Conservation (phyloP, 345 rosid genomes). For the Lepidium sativum region DNA sequence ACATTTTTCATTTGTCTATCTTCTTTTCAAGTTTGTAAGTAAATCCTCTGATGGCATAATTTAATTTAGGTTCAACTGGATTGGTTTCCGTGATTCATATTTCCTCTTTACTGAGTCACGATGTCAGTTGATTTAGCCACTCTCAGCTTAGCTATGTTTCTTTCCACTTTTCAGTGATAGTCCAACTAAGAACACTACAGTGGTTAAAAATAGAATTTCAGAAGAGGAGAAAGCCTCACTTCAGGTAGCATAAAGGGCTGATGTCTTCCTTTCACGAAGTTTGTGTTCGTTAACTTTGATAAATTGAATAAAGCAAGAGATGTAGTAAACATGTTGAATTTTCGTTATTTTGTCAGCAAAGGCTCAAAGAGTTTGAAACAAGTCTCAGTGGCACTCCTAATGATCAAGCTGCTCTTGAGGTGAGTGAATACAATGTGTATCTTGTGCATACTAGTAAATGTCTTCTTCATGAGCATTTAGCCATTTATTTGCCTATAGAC, state of each 20-base stretch:
- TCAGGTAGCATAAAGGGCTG: constrained; percentile 38
- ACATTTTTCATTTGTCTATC: not conserved
- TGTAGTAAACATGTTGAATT: not conserved
- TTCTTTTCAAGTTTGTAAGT: not conserved
- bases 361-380: constrained; percentile 69
- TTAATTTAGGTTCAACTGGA: not conserved
- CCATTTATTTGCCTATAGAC: not conserved
- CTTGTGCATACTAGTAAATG: too few species aligned
- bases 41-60: not conserved
- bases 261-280: not conserved
- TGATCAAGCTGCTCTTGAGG: constrained; percentile 77
- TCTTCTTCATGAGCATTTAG: constrained; percentile 5
- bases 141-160: constrained; percentile 2
- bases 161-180: constrained; percentile 37
- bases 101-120: not conserved
- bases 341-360: constrained; percentile 40
- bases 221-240: constrained; percentile 62
- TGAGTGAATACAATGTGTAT: constrained; percentile 42
- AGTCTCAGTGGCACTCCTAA: constrained; percentile 45
- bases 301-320: not conserved
- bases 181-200: constrained; percentile 40
- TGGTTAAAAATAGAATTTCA: constrained; percentile 52
- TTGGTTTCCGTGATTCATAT: not conserved
- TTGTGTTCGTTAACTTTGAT: not conserved
- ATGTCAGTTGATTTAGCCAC: not conserved